phyloP scores from a whole-genome alignment of 2,329 filamentous ascomycete species.

The Clonostachys sp. region DNA sequence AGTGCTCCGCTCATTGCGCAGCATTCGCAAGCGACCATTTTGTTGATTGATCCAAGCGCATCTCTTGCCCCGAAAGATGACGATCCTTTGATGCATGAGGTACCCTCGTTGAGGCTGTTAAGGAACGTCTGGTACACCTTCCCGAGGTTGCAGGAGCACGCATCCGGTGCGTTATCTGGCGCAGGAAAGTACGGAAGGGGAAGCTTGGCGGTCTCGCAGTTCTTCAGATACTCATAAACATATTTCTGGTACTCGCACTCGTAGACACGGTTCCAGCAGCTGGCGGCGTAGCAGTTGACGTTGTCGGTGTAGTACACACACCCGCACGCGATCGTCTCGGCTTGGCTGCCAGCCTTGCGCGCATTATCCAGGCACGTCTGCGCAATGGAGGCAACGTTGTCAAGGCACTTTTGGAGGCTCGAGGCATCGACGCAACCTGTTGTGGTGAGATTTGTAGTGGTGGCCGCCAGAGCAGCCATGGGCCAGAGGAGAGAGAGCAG shows the following conservation, averaged over 20 bases:
- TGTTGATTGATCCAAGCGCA: no score
- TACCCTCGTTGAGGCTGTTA: no score
- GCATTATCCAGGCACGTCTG: slow-evolving; percentile 7
- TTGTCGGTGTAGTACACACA: slow-evolving; percentile 14
- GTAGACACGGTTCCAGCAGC: slow-evolving; percentile 31
- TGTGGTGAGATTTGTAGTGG: no score
- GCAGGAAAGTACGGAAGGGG: slow-evolving; percentile 30
- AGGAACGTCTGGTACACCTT: no score
- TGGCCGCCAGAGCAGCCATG: no score
- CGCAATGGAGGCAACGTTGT: background rate
- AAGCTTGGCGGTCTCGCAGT: slow-evolving; percentile 18
- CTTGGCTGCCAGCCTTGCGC: slow-evolving; percentile 7
- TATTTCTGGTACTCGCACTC: slow-evolving; percentile 31
- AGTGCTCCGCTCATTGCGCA: no score
- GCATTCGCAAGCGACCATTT: no score
- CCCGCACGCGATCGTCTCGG: slow-evolving; percentile 10
- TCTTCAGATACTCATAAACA: slow-evolving; percentile 22
- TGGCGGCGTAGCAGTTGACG: slow-evolving; percentile 27
- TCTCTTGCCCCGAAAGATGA: no score
- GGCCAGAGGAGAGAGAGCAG: no score
- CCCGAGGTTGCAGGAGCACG: slow-evolving; percentile 16
- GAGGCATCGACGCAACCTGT: slow-evolving; percentile 11
- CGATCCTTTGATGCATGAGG: no score
- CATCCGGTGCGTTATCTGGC: slow-evolving; percentile 20
- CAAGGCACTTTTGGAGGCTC: slow-evolving; percentile 10